Percentiles rank a stretch among this genome's conserved stretches.
phyloP scores from a whole-genome alignment of 2,329 filamentous ascomycete species.

The Neonectria faginata region DNA sequence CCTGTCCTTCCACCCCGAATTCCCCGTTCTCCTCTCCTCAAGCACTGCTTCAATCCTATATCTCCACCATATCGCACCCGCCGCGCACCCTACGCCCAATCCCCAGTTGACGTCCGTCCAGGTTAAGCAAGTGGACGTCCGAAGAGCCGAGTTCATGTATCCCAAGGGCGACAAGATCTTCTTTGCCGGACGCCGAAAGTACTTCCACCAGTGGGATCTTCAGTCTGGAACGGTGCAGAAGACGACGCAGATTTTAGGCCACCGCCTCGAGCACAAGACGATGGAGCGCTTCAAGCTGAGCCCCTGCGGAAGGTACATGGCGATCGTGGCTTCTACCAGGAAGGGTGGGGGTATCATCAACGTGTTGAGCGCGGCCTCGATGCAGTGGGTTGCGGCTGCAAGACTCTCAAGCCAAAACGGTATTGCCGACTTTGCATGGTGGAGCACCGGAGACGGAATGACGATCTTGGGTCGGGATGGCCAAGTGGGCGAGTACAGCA shows the following conservation, averaged over 20 bases:
- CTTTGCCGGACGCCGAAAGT: constrained; percentile 86
- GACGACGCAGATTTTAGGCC: constrained; percentile 79
- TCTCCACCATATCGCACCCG: constrained; percentile 87
- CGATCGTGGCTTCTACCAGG: constrained; percentile 79
- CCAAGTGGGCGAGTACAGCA: constrained; percentile 89
- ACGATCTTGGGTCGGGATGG: constrained; percentile 87
- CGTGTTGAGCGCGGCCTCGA: constrained; percentile 80
- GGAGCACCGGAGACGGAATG: constrained; percentile 84
- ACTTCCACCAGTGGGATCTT: constrained; percentile 96
- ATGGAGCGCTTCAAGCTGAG: constrained; percentile 94
- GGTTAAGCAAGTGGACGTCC: constrained; percentile 84
- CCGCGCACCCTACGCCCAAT: constrained; percentile 81
- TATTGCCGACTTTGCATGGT: constrained; percentile 93
- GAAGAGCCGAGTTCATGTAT: constrained; percentile 83
- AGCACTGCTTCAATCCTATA: constrained; percentile 87
- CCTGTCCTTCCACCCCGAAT: constrained; percentile 88
- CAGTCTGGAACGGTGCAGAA: constrained; percentile 85
- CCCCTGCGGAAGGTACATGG: constrained; percentile 88
- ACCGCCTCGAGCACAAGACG: constrained; percentile 83
- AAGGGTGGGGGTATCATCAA: constrained; percentile 93
- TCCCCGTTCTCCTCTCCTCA: constrained; percentile 89
- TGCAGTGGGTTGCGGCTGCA: constrained; percentile 89
- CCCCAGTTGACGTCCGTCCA: constrained; percentile 92
- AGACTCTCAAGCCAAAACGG: constrained; percentile 85
- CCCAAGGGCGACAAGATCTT: constrained; percentile 82